phyloP scores from a whole-genome alignment of 305 asterid genomes.

The Fraxinus baroniana region DNA sequence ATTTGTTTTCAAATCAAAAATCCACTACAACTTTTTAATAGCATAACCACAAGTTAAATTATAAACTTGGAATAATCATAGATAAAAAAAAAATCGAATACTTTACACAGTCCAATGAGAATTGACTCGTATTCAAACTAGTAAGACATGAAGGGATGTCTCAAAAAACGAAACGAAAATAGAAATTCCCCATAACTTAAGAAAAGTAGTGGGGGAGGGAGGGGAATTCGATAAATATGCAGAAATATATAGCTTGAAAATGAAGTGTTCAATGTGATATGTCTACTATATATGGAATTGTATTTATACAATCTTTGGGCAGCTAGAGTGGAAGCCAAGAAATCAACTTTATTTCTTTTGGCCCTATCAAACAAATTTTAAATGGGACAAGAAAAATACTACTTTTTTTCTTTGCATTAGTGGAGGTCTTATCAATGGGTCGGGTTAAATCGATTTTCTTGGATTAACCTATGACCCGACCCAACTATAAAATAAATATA shows the following conservation, averaged over 20 bases:
- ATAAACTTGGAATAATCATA: too few species aligned
- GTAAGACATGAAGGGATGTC: background rate
- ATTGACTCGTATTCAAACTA: background rate
- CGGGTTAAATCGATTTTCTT: too few species aligned
- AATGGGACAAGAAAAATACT: conserved; percentile 20
- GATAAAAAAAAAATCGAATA: too few species aligned
- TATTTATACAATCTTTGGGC: conserved; percentile 25
- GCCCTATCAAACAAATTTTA: conserved; percentile 20
- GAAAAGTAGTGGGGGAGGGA: background rate
- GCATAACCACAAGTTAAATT: too few species aligned
- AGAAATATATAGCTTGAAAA: conserved; percentile 33
- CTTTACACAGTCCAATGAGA: background rate
- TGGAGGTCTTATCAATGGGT: conserved; percentile 19
- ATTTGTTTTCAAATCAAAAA: too few species aligned
- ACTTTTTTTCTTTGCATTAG: conserved; percentile 1
- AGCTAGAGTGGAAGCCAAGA: conserved; percentile 50
- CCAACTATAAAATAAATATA: too few species aligned
- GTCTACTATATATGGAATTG: background rate
- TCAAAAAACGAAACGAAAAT: background rate
- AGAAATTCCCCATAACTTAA: background rate
- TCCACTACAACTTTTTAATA: too few species aligned
- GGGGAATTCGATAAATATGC: background rate
- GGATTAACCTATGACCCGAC: too few species aligned
- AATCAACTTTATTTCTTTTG: conserved; percentile 37
- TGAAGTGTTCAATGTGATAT: conserved; percentile 36